A percentile compares a stretch with the other conserved stretches of the same genome.
phyloP scores from a whole-genome alignment of 2,329 filamentous ascomycete genomes.

The Cladosporium sp. region DNA sequence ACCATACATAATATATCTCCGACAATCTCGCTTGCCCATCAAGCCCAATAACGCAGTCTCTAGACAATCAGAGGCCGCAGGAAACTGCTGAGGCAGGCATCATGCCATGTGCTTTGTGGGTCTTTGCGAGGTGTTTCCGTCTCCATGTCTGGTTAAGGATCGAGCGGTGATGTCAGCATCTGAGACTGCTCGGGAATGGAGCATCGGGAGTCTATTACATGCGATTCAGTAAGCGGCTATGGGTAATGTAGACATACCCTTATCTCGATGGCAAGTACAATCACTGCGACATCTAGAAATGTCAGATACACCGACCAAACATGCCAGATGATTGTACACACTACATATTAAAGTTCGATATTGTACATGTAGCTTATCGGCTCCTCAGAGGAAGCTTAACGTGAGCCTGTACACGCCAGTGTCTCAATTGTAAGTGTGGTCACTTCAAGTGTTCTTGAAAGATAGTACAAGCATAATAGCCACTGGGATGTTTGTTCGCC shows the following conservation, averaged over 20 bases:
- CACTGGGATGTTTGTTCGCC: background rate
- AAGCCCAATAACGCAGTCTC: background rate
- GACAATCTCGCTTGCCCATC: background rate
- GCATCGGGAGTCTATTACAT: background rate
- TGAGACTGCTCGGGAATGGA: background rate
- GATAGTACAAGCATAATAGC: background rate
- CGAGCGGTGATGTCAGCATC: slow-evolving; percentile 8
- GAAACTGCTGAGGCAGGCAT: background rate
- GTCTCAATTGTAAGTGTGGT: background rate
- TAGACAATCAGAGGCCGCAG: background rate
- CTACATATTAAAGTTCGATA: background rate
- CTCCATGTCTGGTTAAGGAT: background rate
- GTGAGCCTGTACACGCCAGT: background rate
- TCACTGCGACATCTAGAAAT: background rate
- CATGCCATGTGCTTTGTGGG: slow-evolving; percentile 8
- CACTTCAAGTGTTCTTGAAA: background rate
- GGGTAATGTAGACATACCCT: background rate
- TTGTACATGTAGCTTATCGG: background rate
- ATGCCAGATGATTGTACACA: background rate
- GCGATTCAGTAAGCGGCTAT: background rate
- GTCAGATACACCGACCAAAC: background rate
- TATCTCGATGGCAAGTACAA: background rate
- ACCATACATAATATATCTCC: background rate
- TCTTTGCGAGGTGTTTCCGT: background rate
- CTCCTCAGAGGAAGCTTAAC: background rate